A percentile compares a stretch with the other conserved stretches of the same genome.
Evolutionary conservation across 176 grass and related monocot genomes (phyloP).

Genomic region (Raddia distichophylla): DNA sequence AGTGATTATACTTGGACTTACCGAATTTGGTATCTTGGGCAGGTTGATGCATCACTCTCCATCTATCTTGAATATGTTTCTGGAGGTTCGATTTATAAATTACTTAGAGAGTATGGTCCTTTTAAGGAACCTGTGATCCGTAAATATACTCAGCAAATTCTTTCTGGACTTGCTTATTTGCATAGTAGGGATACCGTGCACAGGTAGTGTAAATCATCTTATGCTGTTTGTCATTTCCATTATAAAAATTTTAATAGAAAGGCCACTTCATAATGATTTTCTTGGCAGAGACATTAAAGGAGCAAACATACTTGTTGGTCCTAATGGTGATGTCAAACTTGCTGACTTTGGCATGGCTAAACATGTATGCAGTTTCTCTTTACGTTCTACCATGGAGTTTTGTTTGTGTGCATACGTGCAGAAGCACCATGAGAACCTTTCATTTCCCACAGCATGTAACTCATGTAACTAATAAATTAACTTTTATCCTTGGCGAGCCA

Average conservation of each 20-base stretch:
- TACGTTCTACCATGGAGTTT: background rate
- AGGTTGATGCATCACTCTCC: conserved; percentile 55
- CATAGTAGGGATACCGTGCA: conserved; percentile 58
- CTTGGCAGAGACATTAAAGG: conserved; percentile 72
- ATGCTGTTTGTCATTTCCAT: conserved; percentile 7
- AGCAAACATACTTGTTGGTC: conserved; percentile 76
- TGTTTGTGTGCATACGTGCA: conserved; percentile 10
- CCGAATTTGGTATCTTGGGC: conserved; percentile 18
- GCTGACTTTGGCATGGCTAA: conserved; percentile 83
- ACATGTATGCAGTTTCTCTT: conserved; percentile 55
- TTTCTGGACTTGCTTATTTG: conserved; percentile 70
- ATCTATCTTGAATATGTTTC: conserved; percentile 70
- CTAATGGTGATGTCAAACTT: conserved; percentile 67
- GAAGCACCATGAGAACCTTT: background rate
- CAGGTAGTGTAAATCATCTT: conserved; percentile 49
- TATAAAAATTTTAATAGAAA: conserved; percentile 1
- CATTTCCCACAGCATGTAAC: background rate
- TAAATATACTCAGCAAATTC: conserved; percentile 63
- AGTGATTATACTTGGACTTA: conserved; percentile 11
- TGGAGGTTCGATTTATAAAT: conserved; percentile 63
- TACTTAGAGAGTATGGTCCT: conserved; percentile 62
- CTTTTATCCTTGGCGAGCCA: background rate
- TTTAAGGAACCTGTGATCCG: conserved; percentile 60
- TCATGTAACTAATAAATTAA: conserved; percentile 3
- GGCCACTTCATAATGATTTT: conserved; percentile 22